A percentile compares a stretch with the other conserved stretches of the same genome.
Evolutionary conservation across 2,329 filamentous ascomycete genomes (phyloP).

Genomic region (Cladosporium oxysporum): DNA sequence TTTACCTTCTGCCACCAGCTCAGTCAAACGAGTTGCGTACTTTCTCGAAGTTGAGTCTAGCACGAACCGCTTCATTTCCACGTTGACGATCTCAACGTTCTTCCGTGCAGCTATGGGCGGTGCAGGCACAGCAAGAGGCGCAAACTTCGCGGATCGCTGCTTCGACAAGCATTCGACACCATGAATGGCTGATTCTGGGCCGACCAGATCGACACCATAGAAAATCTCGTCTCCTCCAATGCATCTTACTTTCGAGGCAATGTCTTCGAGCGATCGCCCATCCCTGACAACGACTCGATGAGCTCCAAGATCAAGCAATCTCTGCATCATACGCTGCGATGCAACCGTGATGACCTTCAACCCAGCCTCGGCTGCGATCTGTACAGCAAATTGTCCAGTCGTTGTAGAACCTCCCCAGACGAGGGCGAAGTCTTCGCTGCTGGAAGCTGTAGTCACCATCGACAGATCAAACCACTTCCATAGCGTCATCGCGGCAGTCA

Average conservation of each 20-base stretch:
- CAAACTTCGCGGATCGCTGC: constrained; percentile 32
- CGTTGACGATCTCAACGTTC: constrained; percentile 39
- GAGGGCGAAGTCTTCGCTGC: constrained; percentile 33
- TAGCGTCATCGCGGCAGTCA: constrained; percentile 47
- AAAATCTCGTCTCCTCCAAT: constrained; percentile 35
- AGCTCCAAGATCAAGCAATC: constrained; percentile 39
- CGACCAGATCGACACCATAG: constrained; percentile 44
- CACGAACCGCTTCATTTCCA: constrained; percentile 47
- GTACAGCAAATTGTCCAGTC: constrained; percentile 46
- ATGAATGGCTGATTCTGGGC: constrained; percentile 37
- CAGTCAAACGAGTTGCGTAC: constrained; percentile 39
- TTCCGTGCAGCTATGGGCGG: constrained; percentile 29
- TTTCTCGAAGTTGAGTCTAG: constrained; percentile 34
- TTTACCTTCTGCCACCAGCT: constrained; percentile 33
- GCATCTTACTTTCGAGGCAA: constrained; percentile 38
- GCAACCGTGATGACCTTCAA: constrained; percentile 42
- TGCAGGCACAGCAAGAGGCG: constrained; percentile 42
- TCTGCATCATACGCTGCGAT: constrained; percentile 34
- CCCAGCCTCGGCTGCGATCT: constrained; percentile 40
- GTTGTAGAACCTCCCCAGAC: constrained; percentile 48
- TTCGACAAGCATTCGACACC: constrained; percentile 4
- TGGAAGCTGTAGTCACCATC: constrained; percentile 22
- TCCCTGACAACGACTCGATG: constrained; percentile 38
- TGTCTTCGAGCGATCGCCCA: constrained; percentile 37
- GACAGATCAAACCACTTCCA: constrained; percentile 46